Evolutionary conservation across 352 stramenopile genomes (phyloP).

Genomic region (Blastocystis sp.): DNA sequence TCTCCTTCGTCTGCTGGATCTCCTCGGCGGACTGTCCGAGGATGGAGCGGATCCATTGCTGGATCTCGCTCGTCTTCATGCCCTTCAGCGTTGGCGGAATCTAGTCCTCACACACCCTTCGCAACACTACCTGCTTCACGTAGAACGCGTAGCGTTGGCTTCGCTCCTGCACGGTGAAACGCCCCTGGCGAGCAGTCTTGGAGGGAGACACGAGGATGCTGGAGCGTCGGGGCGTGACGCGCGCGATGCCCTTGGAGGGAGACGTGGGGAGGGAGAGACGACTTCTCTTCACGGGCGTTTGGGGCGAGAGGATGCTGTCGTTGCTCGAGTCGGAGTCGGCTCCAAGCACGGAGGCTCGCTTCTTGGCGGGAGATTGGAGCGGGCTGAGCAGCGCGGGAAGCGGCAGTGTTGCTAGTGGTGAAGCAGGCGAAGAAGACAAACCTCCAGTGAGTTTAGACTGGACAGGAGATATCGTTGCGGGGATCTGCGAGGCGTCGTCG

Average conservation of each 20-base stretch:
- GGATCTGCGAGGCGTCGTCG: not conserved
- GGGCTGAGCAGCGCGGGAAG: not conserved
- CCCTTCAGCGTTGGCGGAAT: not conserved
- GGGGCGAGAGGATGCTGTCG: not conserved
- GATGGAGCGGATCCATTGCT: not conserved
- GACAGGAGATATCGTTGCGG: not conserved
- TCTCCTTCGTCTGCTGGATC: slow-evolving; percentile 10
- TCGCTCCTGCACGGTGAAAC: not conserved
- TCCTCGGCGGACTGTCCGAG: not conserved
- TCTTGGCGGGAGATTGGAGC: not conserved
- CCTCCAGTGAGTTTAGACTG: slow-evolving; percentile 47
- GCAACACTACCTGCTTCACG: not conserved
- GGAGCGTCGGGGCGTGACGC: not conserved
- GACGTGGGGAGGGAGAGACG: not conserved
- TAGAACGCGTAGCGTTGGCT: slow-evolving; percentile 2
- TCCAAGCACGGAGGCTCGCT: not conserved
- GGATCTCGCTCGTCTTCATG: not conserved
- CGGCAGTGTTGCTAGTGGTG: not conserved
- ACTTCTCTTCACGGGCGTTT: not conserved
- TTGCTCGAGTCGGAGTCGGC: not conserved
- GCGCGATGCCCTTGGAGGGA: slow-evolving; percentile 1
- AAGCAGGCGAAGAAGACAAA: not conserved
- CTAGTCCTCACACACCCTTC: not conserved
- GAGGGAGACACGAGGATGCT: slow-evolving; percentile 22
- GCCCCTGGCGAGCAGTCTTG: not conserved